phyloP scores from a whole-genome alignment of 345 rosid species.

The Raphanus sativus region DNA sequence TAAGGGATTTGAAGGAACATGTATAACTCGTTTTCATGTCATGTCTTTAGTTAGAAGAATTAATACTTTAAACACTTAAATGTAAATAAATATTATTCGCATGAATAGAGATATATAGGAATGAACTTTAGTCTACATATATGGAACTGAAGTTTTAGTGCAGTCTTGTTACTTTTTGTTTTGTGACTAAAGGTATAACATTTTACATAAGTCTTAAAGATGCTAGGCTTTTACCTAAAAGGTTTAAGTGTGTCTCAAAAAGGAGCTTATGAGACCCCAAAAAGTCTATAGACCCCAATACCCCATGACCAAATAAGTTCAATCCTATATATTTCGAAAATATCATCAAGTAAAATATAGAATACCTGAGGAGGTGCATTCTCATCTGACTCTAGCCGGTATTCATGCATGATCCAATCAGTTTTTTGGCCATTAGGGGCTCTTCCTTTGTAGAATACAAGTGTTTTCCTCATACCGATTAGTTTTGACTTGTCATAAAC shows the following conservation, averaged over 20 bases:
- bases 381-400: conserved; percentile 87
- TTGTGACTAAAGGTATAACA: conserved; percentile 31
- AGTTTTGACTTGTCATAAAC: conserved; percentile 86
- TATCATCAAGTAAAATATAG: background rate
- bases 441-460: conserved; percentile 97
- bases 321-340: background rate
- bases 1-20: background rate
- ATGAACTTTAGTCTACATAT: conserved; percentile 27
- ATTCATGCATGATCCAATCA: conserved; percentile 99
- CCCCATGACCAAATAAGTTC: background rate
- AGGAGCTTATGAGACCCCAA: conserved; percentile 23
- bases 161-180: conserved; percentile 27
- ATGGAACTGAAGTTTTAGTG: conserved; percentile 29
- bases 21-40: background rate
- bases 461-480: conserved; percentile 97
- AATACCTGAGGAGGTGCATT: conserved; percentile 96
- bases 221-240: conserved; percentile 32
- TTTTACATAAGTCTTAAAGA: conserved; percentile 37
- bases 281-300: conserved; percentile 26
- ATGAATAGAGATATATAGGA: conserved; percentile 7
- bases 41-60: background rate
- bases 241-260: conserved; percentile 26
- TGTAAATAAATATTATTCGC: background rate
- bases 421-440: conserved; percentile 97
- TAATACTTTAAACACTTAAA: background rate